Evolutionary conservation across 495 filamentous ascomycete species (phyloP).

Genomic region (Neurospora sp.): DNA sequence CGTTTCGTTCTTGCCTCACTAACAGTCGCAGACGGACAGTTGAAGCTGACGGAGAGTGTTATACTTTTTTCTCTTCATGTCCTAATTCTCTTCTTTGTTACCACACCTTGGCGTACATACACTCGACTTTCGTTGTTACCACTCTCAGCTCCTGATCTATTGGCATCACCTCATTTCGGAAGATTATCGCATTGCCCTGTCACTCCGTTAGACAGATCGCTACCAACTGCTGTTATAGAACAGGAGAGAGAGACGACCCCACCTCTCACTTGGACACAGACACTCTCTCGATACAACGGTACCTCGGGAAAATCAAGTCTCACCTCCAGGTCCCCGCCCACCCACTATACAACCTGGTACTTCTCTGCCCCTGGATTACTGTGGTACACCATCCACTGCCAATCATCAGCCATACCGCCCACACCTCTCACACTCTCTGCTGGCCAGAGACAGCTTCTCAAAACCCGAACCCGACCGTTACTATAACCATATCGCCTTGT

Average conservation of each 20-base stretch:
- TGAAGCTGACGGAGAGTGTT: not conserved
- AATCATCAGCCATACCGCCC: not conserved
- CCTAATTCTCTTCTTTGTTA: not conserved
- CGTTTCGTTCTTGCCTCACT: not conserved
- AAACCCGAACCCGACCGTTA: not conserved
- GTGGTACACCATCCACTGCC: not conserved
- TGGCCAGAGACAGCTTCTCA: conserved; percentile 3
- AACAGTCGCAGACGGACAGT: not conserved
- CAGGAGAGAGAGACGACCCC: not conserved
- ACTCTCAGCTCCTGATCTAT: not conserved
- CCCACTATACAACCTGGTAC: not conserved
- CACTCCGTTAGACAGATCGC: not conserved
- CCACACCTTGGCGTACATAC: not conserved
- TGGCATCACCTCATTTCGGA: not conserved
- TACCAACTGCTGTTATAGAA: not conserved
- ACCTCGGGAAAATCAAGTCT: not conserved
- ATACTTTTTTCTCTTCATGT: not conserved
- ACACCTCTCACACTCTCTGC: conserved; percentile 3
- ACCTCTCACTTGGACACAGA: not conserved
- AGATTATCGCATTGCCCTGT: not conserved
- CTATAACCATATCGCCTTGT: not conserved
- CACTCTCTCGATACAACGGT: not conserved
- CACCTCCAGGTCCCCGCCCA: not conserved
- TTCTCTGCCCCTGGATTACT: conserved; percentile 4
- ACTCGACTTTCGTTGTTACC: not conserved